These are phyloP conservation scores for Ulmus americana DNA, from an alignment of 331 rosid species.

Conservation along the genomic window DNA sequence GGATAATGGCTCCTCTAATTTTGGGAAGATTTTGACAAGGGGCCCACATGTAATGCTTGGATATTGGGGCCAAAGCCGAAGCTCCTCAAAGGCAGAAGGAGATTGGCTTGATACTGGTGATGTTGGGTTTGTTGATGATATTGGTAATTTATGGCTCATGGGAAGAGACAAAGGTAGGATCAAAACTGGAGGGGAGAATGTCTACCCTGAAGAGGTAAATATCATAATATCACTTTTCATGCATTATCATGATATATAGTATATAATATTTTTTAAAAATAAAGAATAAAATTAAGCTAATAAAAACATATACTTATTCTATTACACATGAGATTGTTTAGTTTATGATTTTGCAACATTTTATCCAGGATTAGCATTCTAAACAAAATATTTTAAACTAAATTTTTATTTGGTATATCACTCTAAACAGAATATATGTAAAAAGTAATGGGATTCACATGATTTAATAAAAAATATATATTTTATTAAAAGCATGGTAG, in stretches of 20 bases:
- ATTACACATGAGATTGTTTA: too few relatives aligned
- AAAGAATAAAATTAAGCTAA: too few relatives aligned
- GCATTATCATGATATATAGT: not conserved
- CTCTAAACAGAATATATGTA: too few relatives aligned
- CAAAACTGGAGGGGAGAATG: conserved; percentile 89
- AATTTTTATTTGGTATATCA: too few relatives aligned
- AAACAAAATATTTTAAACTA: too few relatives aligned
- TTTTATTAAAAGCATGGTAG: too few relatives aligned
- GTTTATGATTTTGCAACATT: too few relatives aligned
- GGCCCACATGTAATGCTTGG: conserved; percentile 81
- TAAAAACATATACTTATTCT: too few relatives aligned
- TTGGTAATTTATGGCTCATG: conserved; percentile 70
- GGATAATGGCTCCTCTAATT: conserved; percentile 33
- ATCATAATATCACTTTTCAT: not conserved
- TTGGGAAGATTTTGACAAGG: conserved; percentile 79
- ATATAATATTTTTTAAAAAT: not conserved
- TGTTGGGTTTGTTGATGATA: conserved; percentile 58
- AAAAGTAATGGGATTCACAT: too few relatives aligned
- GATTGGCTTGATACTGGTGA: conserved; percentile 91
- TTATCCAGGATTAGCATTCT: too few relatives aligned
- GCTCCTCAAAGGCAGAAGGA: conserved; percentile 31
- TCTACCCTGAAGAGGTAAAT: conserved; percentile 87
- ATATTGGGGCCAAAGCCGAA: conserved; percentile 64
- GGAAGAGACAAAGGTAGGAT: conserved; percentile 69
- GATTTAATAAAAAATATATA: too few relatives aligned